Evolutionary conservation across 352 stramenopile species (phyloP).

Genomic region (Phytopythium cucurbitacearum): DNA sequence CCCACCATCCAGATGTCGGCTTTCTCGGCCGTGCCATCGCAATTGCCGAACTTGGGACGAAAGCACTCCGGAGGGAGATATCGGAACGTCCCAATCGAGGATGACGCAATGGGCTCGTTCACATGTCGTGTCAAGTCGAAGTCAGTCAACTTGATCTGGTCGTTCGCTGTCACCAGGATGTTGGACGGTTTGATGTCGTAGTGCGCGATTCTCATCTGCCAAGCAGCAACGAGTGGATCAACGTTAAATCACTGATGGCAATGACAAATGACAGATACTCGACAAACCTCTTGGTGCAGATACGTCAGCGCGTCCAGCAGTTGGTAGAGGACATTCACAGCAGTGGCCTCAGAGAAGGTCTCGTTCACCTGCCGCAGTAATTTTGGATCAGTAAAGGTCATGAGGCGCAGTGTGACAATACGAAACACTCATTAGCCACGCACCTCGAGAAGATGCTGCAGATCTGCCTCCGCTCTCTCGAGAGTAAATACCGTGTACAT

Average conservation of each 20-base stretch:
- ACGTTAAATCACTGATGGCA: constrained; percentile 1
- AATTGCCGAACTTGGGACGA: constrained; percentile 41
- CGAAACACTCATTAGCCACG: neutral
- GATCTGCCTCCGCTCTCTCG: constrained; percentile 60
- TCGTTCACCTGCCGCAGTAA: constrained; percentile 37
- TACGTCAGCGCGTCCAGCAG: constrained; percentile 66
- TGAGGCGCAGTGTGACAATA: neutral
- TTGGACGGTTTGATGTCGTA: constrained; percentile 98
- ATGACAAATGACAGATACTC: neutral
- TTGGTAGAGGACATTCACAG: constrained; percentile 61
- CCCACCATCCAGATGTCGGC: constrained; percentile 84
- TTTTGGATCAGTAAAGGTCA: constrained; percentile 1
- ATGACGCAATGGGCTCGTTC: constrained; percentile 49
- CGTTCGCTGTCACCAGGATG: constrained; percentile 90
- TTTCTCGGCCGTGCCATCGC: constrained; percentile 67
- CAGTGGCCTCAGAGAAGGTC: constrained; percentile 51
- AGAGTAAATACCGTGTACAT: constrained; percentile 77
- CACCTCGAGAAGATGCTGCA: constrained; percentile 75
- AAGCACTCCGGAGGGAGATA: constrained; percentile 79
- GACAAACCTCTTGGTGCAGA: constrained; percentile 62
- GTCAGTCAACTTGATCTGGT: constrained; percentile 88
- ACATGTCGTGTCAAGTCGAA: constrained; percentile 83
- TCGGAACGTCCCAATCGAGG: constrained; percentile 63
- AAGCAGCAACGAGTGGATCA: neutral
- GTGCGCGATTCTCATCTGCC: constrained; percentile 69